These are phyloP conservation scores for Anisodus acutangulus DNA, from an alignment of 257 asterid species.

Conservation along the genomic window DNA sequence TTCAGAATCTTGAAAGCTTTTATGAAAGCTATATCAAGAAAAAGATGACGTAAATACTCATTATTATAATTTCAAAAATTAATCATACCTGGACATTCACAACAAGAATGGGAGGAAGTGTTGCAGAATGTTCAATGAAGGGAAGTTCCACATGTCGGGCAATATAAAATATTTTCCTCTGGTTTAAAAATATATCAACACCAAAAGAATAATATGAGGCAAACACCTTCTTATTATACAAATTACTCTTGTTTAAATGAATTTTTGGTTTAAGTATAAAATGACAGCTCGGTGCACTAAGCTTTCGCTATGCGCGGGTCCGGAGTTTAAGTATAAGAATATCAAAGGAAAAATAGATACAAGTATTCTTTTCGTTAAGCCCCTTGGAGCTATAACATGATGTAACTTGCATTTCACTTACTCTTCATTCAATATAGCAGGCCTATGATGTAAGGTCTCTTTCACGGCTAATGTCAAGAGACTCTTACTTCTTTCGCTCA, in stretches of 20 bases:
- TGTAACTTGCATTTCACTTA: background rate
- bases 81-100: constrained; percentile 86
- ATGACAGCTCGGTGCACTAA: too few relatives aligned
- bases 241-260: constrained; percentile 7
- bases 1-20: background rate
- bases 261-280: background rate
- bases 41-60: constrained; percentile 3
- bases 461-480: constrained; percentile 12
- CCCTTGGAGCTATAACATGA: background rate
- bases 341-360: background rate
- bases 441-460: background rate
- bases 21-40: constrained; percentile 9
- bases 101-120: constrained; percentile 85
- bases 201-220: constrained; percentile 93
- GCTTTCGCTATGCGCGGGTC: too few relatives aligned
- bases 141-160: constrained; percentile 91
- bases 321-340: background rate
- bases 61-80: background rate
- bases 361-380: background rate
- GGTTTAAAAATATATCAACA: constrained; percentile 83
- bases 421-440: background rate
- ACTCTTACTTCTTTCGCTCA: background rate
- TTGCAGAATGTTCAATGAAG: constrained; percentile 51
- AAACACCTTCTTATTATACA: constrained; percentile 54
- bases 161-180: constrained; percentile 76